Evolutionary conservation across 257 asterid species (phyloP), one percentile per base, ranked within the genome.

Genomic region (Solanum verrucosum): DNA sequence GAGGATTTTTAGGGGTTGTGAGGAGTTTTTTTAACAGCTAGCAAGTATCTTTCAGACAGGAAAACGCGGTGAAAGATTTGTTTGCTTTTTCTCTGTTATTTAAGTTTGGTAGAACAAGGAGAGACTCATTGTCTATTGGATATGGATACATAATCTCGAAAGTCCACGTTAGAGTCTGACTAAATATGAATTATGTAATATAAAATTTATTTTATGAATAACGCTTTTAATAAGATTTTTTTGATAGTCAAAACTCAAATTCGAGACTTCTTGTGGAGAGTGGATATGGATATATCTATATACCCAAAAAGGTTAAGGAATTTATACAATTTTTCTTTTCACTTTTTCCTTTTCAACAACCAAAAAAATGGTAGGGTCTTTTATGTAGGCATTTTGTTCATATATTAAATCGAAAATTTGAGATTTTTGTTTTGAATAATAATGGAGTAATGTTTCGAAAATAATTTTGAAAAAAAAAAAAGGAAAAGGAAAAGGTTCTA

Each of bases 141-240:
- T 44, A 44, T 4, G 49, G 15, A 44, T 44, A 44, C 49, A 44
- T 44, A 44, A 44, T 11, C 49, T 49, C 3, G 2, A 2, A 2
- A 16, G 1, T 52, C 0, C 0, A 16, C 0, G 3, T 5, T 52
- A 52, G 23, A 16, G 0, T 52, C 4, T 3, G 1, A 52, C 21
- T 52, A 16, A 15, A 16, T 16, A 52, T 52, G 1, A 16, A 6
- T 5, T 0, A 52, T 52, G 8, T 0, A 16, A 0, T 52, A 6
- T 49, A 52, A 16, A 52, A 16, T 1, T 52, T 52, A 2, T 52
- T 52, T 44, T 16, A 16, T 52, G 0, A 52, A 16, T 52, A 52
- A 1, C 0, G 1, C 1, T 46, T 0, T 0, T 0, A 16, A 52
- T 16, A 52, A 16, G 0, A 2, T 4, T 14, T 14, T 46, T 49